Percentiles rank a stretch among this genome's conserved stretches.
phyloP scores from a whole-genome alignment of 208 protist genomes.

The Trypanosoma lewisi region DNA sequence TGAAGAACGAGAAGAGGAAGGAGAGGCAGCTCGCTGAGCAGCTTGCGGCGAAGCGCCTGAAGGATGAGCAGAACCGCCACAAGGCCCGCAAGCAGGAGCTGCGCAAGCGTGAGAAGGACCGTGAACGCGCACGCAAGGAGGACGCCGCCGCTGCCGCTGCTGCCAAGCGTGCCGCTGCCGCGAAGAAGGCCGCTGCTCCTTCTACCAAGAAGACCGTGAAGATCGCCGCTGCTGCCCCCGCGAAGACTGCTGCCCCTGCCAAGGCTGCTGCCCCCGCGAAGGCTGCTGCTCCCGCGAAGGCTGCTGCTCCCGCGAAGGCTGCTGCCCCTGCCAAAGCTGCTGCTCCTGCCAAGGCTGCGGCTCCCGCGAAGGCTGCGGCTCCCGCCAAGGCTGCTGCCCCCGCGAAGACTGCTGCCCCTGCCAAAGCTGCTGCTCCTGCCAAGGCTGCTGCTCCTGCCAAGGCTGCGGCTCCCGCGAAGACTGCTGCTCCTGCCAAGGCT shows the following conservation, averaged over 20 bases:
- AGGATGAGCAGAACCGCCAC: conserved; percentile 71
- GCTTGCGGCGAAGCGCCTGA: conserved; percentile 64
- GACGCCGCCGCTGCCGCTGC: conserved; percentile 27
- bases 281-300: background rate
- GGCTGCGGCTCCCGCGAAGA: background rate
- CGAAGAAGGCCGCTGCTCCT: background rate
- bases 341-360: background rate
- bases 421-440: background rate
- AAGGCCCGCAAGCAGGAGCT: conserved; percentile 71
- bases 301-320: background rate
- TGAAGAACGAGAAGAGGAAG: conserved; percentile 96
- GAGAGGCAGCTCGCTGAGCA: conserved; percentile 94
- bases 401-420: background rate
- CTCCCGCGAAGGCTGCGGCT: conserved; percentile 4
- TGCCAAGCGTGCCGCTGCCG: background rate
- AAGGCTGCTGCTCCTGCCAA: background rate
- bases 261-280: background rate
- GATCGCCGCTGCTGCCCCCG: background rate
- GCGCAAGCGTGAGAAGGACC: conserved; percentile 76
- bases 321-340: background rate
- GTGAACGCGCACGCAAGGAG: conserved; percentile 62
- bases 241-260: background rate
- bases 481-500: background rate
- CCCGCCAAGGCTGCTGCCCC: conserved; percentile 38
- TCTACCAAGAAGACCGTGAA: conserved; percentile 20